phyloP scores from a whole-genome alignment of 2,329 filamentous ascomycete species.

The Pyrenochaeta sp. region DNA sequence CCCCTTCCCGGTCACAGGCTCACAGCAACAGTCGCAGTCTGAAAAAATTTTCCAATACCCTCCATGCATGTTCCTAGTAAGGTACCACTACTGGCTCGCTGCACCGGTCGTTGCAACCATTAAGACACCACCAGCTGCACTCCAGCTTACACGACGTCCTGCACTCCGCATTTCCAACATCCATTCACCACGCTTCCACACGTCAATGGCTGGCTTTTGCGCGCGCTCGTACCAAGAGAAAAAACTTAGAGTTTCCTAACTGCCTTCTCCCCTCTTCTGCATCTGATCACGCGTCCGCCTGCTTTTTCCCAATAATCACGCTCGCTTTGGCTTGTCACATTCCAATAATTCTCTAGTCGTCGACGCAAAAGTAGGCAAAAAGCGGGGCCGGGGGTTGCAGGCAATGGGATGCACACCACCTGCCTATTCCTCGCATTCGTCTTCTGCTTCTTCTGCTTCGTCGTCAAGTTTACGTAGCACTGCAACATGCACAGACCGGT shows the following conservation, averaged over 20 bases:
- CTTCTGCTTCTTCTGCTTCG: neutral
- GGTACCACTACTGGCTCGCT: neutral
- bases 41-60: too few relatives aligned
- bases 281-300: slow-evolving; percentile 13
- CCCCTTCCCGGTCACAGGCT: too few relatives aligned
- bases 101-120: neutral
- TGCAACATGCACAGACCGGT: too few relatives aligned
- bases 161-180: slow-evolving; percentile 17
- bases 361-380: too few relatives aligned
- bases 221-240: too few relatives aligned
- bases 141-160: slow-evolving; percentile 18
- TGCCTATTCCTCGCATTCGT: too few relatives aligned
- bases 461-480: neutral
- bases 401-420: too few relatives aligned
- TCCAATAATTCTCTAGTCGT: too few relatives aligned
- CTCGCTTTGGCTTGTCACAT: neutral
- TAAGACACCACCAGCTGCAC: slow-evolving; percentile 1
- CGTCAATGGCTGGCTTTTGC: slow-evolving; percentile 4
- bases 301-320: neutral
- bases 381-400: too few relatives aligned
- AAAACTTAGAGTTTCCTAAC: too few relatives aligned
- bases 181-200: slow-evolving; percentile 14
- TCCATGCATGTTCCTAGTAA: neutral
- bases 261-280: slow-evolving; percentile 1
- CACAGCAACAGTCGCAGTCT: too few relatives aligned